Percentiles rank a stretch among this genome's conserved stretches.
phyloP scores from a whole-genome alignment of 768 basidiomycete species.

The Mycena rebaudengoi region DNA sequence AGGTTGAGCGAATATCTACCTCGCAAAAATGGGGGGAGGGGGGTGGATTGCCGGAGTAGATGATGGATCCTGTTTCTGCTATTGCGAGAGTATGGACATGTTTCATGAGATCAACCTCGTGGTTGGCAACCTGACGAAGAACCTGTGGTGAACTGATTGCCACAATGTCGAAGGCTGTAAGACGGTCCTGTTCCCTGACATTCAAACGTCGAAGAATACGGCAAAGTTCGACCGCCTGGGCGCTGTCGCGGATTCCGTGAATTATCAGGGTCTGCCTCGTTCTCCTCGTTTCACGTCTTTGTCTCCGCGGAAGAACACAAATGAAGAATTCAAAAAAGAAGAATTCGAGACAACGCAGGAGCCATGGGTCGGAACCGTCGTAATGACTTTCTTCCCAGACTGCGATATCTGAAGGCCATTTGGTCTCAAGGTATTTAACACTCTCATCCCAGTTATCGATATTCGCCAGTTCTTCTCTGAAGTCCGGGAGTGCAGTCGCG shows the following conservation, averaged over 20 bases:
- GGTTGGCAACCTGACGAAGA: background rate
- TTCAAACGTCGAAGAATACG: background rate
- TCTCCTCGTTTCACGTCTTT: background rate
- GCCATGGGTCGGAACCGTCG: background rate
- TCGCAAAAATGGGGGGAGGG: background rate
- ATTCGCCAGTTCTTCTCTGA: background rate
- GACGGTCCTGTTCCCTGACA: background rate
- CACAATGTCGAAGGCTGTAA: background rate
- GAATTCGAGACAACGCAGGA: background rate
- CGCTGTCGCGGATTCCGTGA: background rate
- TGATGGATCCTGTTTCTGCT: background rate
- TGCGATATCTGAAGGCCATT: background rate
- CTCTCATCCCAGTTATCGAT: background rate
- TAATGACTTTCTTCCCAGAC: background rate
- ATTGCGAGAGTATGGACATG: background rate
- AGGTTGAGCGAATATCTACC: background rate
- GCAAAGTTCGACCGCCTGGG: background rate
- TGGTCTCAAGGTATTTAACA: background rate
- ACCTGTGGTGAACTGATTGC: background rate
- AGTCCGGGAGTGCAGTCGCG: background rate
- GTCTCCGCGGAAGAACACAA: background rate
- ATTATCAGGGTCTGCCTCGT: background rate
- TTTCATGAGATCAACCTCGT: background rate
- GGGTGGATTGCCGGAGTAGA: background rate
- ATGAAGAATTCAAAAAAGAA: background rate